Percentiles rank a stretch among this genome's conserved stretches.
Conservation (phyloP, 352 stramenopile species). For the Phytophthora boehmeriae region DNA sequence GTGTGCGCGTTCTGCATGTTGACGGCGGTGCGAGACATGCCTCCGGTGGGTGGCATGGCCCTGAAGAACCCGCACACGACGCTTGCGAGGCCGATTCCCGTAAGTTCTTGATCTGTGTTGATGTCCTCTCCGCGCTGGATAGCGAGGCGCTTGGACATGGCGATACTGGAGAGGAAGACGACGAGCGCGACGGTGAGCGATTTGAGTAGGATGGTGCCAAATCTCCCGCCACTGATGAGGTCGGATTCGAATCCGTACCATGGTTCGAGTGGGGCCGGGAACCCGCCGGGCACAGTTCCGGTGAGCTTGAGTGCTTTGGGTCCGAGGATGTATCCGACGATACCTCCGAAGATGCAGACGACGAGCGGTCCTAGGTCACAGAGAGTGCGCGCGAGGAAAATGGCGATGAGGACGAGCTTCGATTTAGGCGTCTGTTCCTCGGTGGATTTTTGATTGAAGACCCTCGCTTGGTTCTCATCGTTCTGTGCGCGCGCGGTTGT, state of each 20-base stretch:
- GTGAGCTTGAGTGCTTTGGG: constrained; percentile 73
- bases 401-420: constrained; percentile 25
- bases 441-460: background rate
- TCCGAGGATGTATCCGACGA: constrained; percentile 52
- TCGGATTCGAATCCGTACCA: constrained; percentile 58
- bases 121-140: constrained; percentile 73
- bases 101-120: constrained; percentile 80
- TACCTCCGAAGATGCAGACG: constrained; percentile 72
- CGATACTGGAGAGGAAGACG: constrained; percentile 89
- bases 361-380: constrained; percentile 70
- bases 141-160: constrained; percentile 86
- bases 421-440: constrained; percentile 2
- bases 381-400: constrained; percentile 45
- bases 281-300: constrained; percentile 61
- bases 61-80: constrained; percentile 85
- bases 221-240: constrained; percentile 42
- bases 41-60: constrained; percentile 83
- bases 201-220: constrained; percentile 59
- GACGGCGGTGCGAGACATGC: constrained; percentile 89
- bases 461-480: constrained; percentile 4
- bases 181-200: constrained; percentile 77
- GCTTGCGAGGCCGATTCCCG: constrained; percentile 86
- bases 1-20: constrained; percentile 88
- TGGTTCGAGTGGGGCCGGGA: constrained; percentile 46
- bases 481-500: constrained; percentile 13